Evolutionary conservation across 23 red algal species (phyloP).

Genomic region (Gracilaria caudata): DNA sequence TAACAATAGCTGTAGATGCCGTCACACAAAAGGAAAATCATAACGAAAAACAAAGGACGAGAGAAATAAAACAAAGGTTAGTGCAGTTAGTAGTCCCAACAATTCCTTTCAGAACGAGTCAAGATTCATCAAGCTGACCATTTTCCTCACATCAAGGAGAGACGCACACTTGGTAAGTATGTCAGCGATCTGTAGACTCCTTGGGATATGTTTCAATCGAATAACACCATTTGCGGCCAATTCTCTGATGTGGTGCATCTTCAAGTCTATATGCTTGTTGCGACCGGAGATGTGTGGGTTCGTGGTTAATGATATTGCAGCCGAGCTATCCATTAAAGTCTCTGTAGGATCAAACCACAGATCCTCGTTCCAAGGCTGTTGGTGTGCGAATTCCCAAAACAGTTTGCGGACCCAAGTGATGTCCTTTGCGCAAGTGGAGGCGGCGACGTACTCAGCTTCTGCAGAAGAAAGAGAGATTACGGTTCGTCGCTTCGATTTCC

Average conservation of each 20-base stretch:
- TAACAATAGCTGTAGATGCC: no score
- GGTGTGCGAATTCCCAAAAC: conserved; percentile 24
- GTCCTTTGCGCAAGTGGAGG: conserved; percentile 32
- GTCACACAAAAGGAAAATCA: no score
- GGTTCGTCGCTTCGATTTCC: conserved; percentile 9
- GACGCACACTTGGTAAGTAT: conserved; percentile 27
- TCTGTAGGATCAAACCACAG: background rate
- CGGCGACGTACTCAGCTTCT: conserved; percentile 34
- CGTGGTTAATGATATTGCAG: background rate
- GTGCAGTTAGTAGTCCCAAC: background rate
- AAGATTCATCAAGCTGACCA: conserved; percentile 17
- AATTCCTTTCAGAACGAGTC: background rate
- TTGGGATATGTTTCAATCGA: background rate
- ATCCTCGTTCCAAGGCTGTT: conserved; percentile 24
- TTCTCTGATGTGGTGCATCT: conserved; percentile 12
- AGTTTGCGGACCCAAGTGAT: conserved; percentile 24
- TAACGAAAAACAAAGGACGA: background rate
- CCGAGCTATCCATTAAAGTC: background rate
- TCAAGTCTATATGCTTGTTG: no score
- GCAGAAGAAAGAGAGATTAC: conserved; percentile 27
- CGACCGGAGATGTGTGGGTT: background rate
- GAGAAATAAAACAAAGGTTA: background rate
- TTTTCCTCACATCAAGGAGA: conserved; percentile 2
- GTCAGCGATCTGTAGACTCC: conserved; percentile 16
- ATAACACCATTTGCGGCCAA: background rate